These are phyloP conservation scores for Sicyos baderoa DNA, from an alignment of 306 rosid genomes.

Conservation along the genomic window DNA sequence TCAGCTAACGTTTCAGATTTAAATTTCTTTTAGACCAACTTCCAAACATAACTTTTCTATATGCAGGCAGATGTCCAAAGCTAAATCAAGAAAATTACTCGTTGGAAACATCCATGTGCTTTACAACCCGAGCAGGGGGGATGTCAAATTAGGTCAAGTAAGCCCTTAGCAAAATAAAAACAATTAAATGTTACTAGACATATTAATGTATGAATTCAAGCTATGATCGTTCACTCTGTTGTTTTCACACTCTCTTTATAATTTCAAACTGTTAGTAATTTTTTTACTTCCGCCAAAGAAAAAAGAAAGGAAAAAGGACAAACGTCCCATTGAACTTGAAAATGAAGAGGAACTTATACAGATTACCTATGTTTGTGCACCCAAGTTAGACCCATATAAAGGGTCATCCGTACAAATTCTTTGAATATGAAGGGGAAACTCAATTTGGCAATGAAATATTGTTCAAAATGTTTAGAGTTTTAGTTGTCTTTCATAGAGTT, in stretches of 20 bases:
- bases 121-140: slow-evolving; percentile 78
- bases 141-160: slow-evolving; percentile 85
- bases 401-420: no score
- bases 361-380: no score
- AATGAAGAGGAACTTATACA: not conserved
- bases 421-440: not conserved
- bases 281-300: not conserved
- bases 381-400: no score
- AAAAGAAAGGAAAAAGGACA: not conserved
- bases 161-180: slow-evolving; percentile 17
- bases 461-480: not conserved
- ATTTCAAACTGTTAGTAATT: not conserved
- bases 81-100: slow-evolving; percentile 52
- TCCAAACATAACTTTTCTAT: slow-evolving; percentile 42
- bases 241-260: not conserved
- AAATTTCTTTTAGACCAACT: slow-evolving; percentile 20
- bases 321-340: not conserved
- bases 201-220: not conserved
- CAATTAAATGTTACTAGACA: not conserved
- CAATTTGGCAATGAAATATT: not conserved
- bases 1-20: not conserved
- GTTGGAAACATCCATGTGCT: slow-evolving; percentile 82
- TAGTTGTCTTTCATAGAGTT: not conserved
- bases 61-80: slow-evolving; percentile 77
- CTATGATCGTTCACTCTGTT: not conserved